Base-by-base conservation (phyloP, 345 rosid genomes). In the Euphorbia lathyris region DNA sequence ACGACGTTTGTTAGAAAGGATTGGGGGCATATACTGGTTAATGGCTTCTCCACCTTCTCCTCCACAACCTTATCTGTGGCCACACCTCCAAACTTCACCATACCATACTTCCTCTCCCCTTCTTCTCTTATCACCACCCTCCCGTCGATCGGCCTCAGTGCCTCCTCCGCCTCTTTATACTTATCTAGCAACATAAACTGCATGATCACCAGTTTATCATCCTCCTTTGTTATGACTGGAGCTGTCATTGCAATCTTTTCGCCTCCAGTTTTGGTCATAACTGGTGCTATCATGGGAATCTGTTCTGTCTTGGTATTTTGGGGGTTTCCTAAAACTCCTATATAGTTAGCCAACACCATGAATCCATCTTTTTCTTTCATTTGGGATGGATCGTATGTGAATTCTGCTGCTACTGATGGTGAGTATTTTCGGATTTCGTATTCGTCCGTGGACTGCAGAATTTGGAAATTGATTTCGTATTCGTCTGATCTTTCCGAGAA, bases 231-330 rank as follows among this genome's bases (percentile, higher is more conserved):
- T 63, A 93, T 87, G 32, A 93, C 97, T 0, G 98, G 95, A 67
- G 95, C 83, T 0, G 96, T 89, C 97, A 91, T 94, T 4, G 87
- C 93, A 10, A 93, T 86, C 86, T 82, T 83, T 75, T 93, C 96
- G 0, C 88, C 73, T 16, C 20, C 29, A 45, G 81, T 63, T 63
- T 82, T 81, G 0, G 96, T 88, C 61, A 89, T 87, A 64, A 90
- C 97, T 14, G 93, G 97, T 38, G 91, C 73, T 16, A 93, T 89
- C 98, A 90, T 90, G n/a, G 96, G 92, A 0, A 90, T 86, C 51
- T 82, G 85, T 76, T 93, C 98, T 38, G 92, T 87, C 58, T 84
- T 87, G 34, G 86, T 70, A 65, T 93, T 93, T 79, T 88, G 88
- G 0, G 97, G 95, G 52, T 87, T 82, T 43, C 96, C 97, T 0